phyloP scores from a whole-genome alignment of 495 filamentous ascomycete species.

The Penicillium argentinense region DNA sequence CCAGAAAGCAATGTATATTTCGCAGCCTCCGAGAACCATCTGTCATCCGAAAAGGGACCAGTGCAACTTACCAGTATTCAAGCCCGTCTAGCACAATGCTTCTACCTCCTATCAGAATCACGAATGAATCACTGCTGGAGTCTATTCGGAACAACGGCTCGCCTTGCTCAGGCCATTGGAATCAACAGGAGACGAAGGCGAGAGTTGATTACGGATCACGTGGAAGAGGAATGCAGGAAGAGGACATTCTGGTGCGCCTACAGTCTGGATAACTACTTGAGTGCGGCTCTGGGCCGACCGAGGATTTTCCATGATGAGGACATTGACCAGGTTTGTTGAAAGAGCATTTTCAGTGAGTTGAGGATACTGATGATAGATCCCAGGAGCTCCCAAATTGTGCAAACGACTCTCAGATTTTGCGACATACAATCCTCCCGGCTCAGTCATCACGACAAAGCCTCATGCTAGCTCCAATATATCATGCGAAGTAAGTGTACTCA shows the following conservation, averaged over 20 bases:
- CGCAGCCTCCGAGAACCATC: slow-evolving; percentile 23
- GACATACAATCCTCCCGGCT: slow-evolving; percentile 16
- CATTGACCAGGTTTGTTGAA: slow-evolving; percentile 37
- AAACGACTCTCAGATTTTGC: slow-evolving; percentile 38
- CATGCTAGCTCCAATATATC: slow-evolving; percentile 43
- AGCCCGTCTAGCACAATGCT: slow-evolving; percentile 33
- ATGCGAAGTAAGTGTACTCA: slow-evolving; percentile 27
- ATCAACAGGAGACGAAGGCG: slow-evolving; percentile 25
- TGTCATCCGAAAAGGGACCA: slow-evolving; percentile 29
- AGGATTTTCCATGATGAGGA: slow-evolving; percentile 41
- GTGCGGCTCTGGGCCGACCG: slow-evolving; percentile 44
- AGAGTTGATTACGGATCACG: slow-evolving; percentile 11
- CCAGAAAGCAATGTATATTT: slow-evolving; percentile 21
- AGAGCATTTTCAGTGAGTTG: not conserved
- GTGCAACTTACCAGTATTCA: slow-evolving; percentile 34
- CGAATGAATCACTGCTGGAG: slow-evolving; percentile 40
- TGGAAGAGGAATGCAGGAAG: slow-evolving; percentile 33
- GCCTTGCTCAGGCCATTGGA: slow-evolving; percentile 34
- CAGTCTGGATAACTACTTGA: slow-evolving; percentile 49
- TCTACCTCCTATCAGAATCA: slow-evolving; percentile 35
- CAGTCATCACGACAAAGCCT: slow-evolving; percentile 30
- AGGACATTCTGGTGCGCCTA: slow-evolving; percentile 52
- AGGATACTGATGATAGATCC: not conserved
- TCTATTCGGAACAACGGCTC: slow-evolving; percentile 39
- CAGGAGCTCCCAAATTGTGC: slow-evolving; percentile 36